A percentile compares a stretch with the other conserved stretches of the same genome.
These are phyloP conservation scores for Pecoramyces ruminantium DNA, from an alignment of 192 early-diverging fungal species.

Conservation along the genomic window DNA sequence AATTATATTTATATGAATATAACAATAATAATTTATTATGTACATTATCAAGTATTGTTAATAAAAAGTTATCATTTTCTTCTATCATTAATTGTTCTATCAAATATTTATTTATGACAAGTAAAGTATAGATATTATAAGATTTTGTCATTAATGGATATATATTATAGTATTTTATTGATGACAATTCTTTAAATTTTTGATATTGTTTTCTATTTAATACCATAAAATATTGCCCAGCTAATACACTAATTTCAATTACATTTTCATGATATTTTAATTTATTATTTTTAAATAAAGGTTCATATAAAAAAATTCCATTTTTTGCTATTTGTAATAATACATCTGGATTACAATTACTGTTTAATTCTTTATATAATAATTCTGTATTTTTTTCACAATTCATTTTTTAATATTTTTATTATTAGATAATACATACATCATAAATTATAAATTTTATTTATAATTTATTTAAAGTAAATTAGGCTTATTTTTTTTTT, in stretches of 20 bases:
- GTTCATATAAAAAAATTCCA: background rate
- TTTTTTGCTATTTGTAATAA: background rate
- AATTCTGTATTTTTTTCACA: background rate
- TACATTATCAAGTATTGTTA: background rate
- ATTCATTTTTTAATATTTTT: no score
- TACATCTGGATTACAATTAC: background rate
- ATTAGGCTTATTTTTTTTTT: no score
- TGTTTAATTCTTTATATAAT: background rate
- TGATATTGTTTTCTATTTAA: background rate
- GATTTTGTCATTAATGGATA: background rate
- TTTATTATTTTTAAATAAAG: background rate
- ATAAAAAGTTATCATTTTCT: background rate
- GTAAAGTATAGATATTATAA: background rate
- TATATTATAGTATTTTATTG: background rate
- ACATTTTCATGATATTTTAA: background rate
- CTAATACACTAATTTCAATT: background rate
- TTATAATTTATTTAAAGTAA: no score
- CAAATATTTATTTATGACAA: background rate
- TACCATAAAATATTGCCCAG: background rate
- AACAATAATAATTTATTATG: background rate
- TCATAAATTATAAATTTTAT: no score
- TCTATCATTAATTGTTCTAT: background rate
- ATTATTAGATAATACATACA: no score
- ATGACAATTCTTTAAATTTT: background rate
- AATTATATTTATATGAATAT: background rate